Percentiles rank a stretch among this genome's conserved stretches.
Evolutionary conservation across 352 stramenopile species (phyloP).

Genomic region (Peronospora farinosa): DNA sequence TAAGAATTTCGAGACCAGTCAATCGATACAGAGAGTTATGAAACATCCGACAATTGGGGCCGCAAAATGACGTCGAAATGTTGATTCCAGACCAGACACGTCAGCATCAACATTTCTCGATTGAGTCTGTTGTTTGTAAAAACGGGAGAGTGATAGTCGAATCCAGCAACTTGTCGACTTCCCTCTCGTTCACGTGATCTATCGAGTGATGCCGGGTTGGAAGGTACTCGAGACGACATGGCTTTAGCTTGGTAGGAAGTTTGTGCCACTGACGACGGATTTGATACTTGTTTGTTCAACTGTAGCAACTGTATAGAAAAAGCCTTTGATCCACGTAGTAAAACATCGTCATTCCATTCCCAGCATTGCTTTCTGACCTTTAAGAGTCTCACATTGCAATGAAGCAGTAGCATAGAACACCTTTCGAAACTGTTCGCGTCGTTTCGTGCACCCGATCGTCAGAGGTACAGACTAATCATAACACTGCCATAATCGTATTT

Average conservation of each 20-base stretch:
- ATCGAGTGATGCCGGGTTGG: slow-evolving; percentile 26
- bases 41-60: slow-evolving; percentile 2
- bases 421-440: not conserved
- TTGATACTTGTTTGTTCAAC: not conserved
- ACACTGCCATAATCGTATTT: slow-evolving; percentile 23
- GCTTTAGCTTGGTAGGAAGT: not conserved
- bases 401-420: not conserved
- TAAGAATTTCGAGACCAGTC: slow-evolving; percentile 29
- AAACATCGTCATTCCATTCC: too few species aligned
- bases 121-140: slow-evolving; percentile 35
- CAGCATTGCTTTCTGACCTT: too few species aligned
- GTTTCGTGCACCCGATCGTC: slow-evolving; percentile 14
- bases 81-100: not conserved
- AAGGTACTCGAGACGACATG: slow-evolving; percentile 6
- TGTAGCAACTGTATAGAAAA: slow-evolving; percentile 9
- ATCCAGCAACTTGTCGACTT: slow-evolving; percentile 69
- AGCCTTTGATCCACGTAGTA: slow-evolving; percentile 46
- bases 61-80: not conserved
- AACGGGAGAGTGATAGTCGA: slow-evolving; percentile 70
- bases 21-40: too few species aligned
- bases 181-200: slow-evolving; percentile 71
- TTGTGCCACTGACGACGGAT: not conserved
- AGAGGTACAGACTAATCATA: slow-evolving; percentile 17
- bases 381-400: too few species aligned
- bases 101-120: slow-evolving; percentile 37